Base-by-base conservation (phyloP, 805 yeast species). In the Metschnikowia santaceciliae region DNA sequence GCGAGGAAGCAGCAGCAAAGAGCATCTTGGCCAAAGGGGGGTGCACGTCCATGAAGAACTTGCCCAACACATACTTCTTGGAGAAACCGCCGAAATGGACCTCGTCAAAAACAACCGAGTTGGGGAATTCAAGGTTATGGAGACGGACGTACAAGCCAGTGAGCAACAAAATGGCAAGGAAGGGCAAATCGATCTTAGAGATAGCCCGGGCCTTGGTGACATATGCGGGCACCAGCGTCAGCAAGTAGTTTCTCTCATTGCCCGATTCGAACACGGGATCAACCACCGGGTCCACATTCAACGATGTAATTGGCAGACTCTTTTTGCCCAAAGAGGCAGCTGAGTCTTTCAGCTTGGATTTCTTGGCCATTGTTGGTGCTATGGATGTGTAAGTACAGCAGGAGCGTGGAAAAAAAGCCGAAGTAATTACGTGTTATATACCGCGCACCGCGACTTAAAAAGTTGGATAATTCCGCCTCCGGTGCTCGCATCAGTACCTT, bases 71-170 rank as follows among this genome's bases (percentile, higher is more conserved):
- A 71, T 90, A 94, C 68, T 88, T 83, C 52, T 85, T 78, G 32
- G 97, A 96, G 71, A 92, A 94, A n/a, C 95, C 95, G 50, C 99
- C 99, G 62, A 94, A 94, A 69, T 88, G 96, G 38, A 88, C 94
- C 68, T 92, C 99, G 67, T 90, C 96, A 58, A 88, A 88, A 11
- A 92, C 96, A 35, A 90, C 95, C 30, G 91, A 82, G 60, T 82
- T 70, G 37, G 99, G 99, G 54, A 71, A 63, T 26, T 78, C 72
- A 52, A 94, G 72, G 48, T 78, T 72, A 57, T 75, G 72, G 48
- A 86, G 73, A 59, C 99, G 82, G 46, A 89, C 78, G 43, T 68
- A 60, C 11, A 75, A 54, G 0, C 96, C 79, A 1, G 76, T 57
- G n/a, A 80, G 61, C 48, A 88, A 70, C 14, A 71, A 62, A 2